Evolutionary conservation across 208 protist species (phyloP).

Genomic region (Acanthamoeba culbertsoni): DNA sequence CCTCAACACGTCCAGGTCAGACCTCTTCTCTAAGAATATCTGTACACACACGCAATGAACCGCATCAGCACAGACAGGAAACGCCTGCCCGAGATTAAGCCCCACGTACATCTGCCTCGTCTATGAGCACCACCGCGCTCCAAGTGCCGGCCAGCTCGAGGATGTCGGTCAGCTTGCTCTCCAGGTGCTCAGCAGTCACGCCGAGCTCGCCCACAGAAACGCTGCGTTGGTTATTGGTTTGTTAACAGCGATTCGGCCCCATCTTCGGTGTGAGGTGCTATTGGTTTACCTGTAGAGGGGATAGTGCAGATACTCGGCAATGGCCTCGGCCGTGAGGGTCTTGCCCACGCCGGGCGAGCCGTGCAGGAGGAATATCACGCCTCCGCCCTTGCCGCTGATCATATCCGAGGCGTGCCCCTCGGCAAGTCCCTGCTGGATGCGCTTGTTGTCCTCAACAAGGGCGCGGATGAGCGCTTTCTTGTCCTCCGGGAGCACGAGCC

Average conservation of each 20-base stretch:
- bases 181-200: conserved; percentile 47
- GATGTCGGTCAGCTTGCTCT: conserved; percentile 66
- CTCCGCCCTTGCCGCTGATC: conserved; percentile 52
- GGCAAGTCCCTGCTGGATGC: not conserved
- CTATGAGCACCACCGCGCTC: conserved; percentile 74
- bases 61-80: not conserved
- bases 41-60: not conserved
- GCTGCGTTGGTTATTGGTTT: too few relatives aligned
- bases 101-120: conserved; percentile 74
- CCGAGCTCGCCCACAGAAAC: conserved; percentile 78
- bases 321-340: conserved; percentile 79
- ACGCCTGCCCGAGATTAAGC: not conserved
- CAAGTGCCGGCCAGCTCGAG: conserved; percentile 67
- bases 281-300: conserved; percentile 73
- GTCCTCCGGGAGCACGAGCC: conserved; percentile 16
- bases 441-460: conserved; percentile 53
- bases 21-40: conserved; percentile 72
- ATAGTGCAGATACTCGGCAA: conserved; percentile 73
- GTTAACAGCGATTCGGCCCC: too few relatives aligned
- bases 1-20: conserved; percentile 58
- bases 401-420: not conserved
- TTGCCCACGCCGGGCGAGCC: conserved; percentile 77
- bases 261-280: not conserved
- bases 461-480: conserved; percentile 48
- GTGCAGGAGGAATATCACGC: conserved; percentile 77